A percentile compares a stretch with the other conserved stretches of the same genome.
These are phyloP conservation scores for Sphagnum contortum DNA, from an alignment of 225 moss, liverwort and hornwort species.

Conservation along the genomic window DNA sequence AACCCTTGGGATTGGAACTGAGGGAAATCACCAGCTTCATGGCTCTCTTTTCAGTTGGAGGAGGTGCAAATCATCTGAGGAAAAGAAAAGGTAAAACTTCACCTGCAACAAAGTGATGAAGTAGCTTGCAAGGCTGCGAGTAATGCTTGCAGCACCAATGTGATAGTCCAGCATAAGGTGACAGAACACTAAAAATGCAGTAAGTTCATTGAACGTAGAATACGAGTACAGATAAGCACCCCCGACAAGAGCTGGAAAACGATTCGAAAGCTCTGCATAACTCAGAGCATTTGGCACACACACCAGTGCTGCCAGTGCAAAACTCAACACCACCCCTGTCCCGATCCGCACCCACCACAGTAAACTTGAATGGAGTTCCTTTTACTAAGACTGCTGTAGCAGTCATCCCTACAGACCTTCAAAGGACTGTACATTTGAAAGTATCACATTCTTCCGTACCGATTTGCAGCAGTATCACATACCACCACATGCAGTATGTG, in stretches of 20 bases:
- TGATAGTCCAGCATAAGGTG: conserved; percentile 97
- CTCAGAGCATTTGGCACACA: conserved; percentile 86
- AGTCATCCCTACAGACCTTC: too few relatives aligned
- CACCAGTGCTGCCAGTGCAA: conserved; percentile 77
- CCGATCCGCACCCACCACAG: too few relatives aligned
- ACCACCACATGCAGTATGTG: too few relatives aligned
- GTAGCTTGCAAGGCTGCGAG: conserved; percentile 90
- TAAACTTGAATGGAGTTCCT: too few relatives aligned
- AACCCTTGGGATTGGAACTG: too few relatives aligned
- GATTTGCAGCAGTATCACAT: too few relatives aligned
- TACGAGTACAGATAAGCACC: conserved; percentile 94
- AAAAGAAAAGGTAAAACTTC: conserved; percentile 3
- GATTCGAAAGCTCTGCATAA: conserved; percentile 82
- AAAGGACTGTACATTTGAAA: too few relatives aligned
- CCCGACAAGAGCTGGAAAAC: conserved; percentile 89
- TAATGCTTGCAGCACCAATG: conserved; percentile 91
- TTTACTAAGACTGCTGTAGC: too few relatives aligned
- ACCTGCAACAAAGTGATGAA: conserved; percentile 64
- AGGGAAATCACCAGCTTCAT: too few relatives aligned
- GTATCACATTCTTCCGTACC: too few relatives aligned
- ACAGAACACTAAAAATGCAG: conserved; percentile 86
- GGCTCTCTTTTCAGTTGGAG: too few relatives aligned
- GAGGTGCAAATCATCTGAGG: too few relatives aligned
- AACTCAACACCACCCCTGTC: conserved; percentile 81
- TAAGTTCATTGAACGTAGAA: conserved; percentile 86